Conservation (phyloP, 495 filamentous ascomycete species). For the Hyaloscypha hepaticicola region DNA sequence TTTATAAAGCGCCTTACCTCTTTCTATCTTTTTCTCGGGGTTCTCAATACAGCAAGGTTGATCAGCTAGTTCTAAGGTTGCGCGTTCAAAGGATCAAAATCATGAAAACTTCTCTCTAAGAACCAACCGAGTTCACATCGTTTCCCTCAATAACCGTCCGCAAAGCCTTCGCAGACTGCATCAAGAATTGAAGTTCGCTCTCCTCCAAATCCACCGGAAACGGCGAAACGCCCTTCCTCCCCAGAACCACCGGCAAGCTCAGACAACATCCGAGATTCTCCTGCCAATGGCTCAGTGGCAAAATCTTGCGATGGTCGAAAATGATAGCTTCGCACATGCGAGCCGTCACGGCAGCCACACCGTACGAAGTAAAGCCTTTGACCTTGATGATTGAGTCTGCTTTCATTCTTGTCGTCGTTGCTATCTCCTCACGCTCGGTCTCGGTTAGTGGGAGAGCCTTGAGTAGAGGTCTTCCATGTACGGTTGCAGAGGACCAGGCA, state of each 20-base stretch:
- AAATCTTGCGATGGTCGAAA: slow-evolving; percentile 34
- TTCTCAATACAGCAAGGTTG: too few relatives aligned
- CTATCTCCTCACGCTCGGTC: slow-evolving; percentile 29
- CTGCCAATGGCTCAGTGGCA: slow-evolving; percentile 39
- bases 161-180: slow-evolving; percentile 33
- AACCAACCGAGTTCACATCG: background rate
- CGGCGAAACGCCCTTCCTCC: slow-evolving; percentile 35
- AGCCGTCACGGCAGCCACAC: slow-evolving; percentile 38
- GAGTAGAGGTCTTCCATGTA: slow-evolving; percentile 35
- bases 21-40: too few relatives aligned
- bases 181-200: slow-evolving; percentile 32
- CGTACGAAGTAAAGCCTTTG: slow-evolving; percentile 44
- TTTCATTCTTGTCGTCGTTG: slow-evolving; percentile 33
- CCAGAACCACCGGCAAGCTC: slow-evolving; percentile 39
- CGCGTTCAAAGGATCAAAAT: too few relatives aligned
- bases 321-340: slow-evolving; percentile 41
- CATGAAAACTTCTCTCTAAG: too few relatives aligned
- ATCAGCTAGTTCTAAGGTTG: too few relatives aligned
- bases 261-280: slow-evolving; percentile 38
- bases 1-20: too few relatives aligned
- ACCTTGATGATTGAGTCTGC: slow-evolving; percentile 36
- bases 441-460: slow-evolving; percentile 26
- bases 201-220: slow-evolving; percentile 33
- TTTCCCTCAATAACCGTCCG: slow-evolving; percentile 28
- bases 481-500: slow-evolving; percentile 39